Evolutionary conservation across 2,329 filamentous ascomycete genomes (phyloP).

Genomic region (Beauveria australis): DNA sequence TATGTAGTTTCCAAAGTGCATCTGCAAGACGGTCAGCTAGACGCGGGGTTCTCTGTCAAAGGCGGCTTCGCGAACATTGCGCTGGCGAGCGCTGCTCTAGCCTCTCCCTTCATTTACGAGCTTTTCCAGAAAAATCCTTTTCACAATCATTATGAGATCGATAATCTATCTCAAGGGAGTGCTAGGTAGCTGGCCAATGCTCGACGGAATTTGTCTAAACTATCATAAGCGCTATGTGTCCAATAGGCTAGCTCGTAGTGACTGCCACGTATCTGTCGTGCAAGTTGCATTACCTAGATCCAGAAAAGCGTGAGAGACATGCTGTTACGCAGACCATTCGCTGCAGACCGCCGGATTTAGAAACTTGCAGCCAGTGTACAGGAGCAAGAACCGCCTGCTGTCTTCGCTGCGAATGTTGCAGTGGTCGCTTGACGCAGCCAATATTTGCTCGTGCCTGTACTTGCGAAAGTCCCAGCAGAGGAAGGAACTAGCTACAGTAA

Average conservation of each 20-base stretch:
- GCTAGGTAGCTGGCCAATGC: not conserved
- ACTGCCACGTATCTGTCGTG: too few species aligned
- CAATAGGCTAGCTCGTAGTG: not conserved
- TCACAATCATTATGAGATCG: not conserved
- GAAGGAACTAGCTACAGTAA: too few species aligned
- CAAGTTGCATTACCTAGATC: too few species aligned
- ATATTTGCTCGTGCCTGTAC: too few species aligned
- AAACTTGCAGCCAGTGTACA: too few species aligned
- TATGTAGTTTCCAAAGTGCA: not conserved
- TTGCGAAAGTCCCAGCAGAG: too few species aligned
- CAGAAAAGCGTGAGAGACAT: too few species aligned
- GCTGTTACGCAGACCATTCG: too few species aligned
- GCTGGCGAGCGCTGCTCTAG: not conserved
- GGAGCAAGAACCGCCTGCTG: too few species aligned
- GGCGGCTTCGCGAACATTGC: not conserved
- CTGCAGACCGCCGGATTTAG: too few species aligned
- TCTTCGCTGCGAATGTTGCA: too few species aligned
- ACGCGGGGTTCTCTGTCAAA: not conserved
- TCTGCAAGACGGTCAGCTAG: not conserved
- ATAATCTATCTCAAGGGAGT: not conserved
- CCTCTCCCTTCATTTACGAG: not conserved
- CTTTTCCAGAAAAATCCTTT: not conserved
- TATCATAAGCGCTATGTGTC: not conserved
- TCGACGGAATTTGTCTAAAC: not conserved
- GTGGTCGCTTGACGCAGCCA: too few species aligned